Base-by-base conservation (phyloP, 2,329 filamentous ascomycete species). In the Ophiocordyceps camponoti-saundersi region DNA sequence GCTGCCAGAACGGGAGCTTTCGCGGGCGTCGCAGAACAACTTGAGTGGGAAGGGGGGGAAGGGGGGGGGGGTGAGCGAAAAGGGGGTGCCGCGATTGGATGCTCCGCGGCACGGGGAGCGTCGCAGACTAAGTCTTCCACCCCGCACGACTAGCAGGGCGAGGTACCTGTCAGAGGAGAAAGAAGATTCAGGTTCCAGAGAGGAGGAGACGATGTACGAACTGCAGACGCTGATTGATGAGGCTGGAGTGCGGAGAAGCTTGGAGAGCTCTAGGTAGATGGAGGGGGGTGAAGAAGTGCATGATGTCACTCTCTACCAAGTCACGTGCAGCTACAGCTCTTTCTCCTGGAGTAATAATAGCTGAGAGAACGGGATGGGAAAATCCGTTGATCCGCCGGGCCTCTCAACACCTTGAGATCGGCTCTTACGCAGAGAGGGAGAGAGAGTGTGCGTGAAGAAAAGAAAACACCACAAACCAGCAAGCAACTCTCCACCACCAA, bases 401-500 rank as follows among this genome's bases (percentile, higher is more conserved):
- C 23, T 26, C 23, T 26, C 23, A 26, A 26, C 23, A 26, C 23
- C 23, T 16, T n/a, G n/a, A 15, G 34, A 16, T 15, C 34, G 6
- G 34, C 59, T 60, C 57, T 56, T 58, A 55, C 53, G 54, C 15
- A 5, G 18, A 3, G 13, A 6, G 5, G 34, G 18, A 3, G 18
- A 18, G 15, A n/a, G 3, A 5, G 15, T n/a, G 5, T n/a, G 6
- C 2, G 34, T 16, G 13, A 16, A 7, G 16, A 39, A 18, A 16
- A 16, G 6, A 16, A 39, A 39, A 34, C 32, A 12, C 13, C 12
- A 39, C 13, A 5, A 39, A 39, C 10, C 15, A 10, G 15, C 11
- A n/a, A 39, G 4, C 34, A n/a, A 18, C 34, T 26, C 23, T 26
- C 23, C 23, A 55, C 53, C 61, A 62, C 63, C 64, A 73, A 82